A percentile compares a stretch with the other conserved stretches of the same genome.
These are phyloP conservation scores for Mycena latifolia DNA, from an alignment of 768 basidiomycete species.

Conservation along the genomic window DNA sequence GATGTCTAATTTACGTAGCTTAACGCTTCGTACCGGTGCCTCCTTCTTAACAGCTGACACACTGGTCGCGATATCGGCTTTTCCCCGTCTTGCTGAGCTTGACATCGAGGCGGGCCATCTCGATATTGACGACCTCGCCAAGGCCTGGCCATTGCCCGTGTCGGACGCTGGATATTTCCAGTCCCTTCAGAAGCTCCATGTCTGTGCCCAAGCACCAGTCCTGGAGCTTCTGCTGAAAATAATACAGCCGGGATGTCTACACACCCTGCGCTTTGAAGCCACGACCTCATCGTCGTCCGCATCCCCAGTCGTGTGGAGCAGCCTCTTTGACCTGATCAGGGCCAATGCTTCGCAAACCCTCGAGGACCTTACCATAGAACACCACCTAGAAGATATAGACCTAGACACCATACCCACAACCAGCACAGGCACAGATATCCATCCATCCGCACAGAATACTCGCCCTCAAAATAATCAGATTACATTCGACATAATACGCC, in stretches of 20 bases:
- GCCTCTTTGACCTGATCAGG: conserved; percentile 47
- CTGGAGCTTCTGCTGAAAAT: conserved; percentile 49
- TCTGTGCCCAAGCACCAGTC: conserved; percentile 52
- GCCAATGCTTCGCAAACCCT: conserved; percentile 46
- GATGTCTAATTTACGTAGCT: conserved; percentile 47
- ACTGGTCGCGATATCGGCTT: conserved; percentile 50
- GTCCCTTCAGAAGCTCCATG: conserved; percentile 51
- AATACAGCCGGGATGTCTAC: conserved; percentile 45
- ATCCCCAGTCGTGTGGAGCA: conserved; percentile 44
- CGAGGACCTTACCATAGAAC: conserved; percentile 55
- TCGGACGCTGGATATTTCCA: conserved; percentile 45
- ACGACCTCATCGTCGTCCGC: conserved; percentile 35
- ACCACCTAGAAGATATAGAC: conserved; percentile 51
- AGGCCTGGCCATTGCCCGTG: conserved; percentile 28
- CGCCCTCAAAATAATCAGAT: conserved; percentile 19
- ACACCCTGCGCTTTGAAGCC: conserved; percentile 53
- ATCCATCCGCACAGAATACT: conserved; percentile 33
- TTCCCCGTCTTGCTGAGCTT: conserved; percentile 54
- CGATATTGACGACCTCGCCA: conserved; percentile 40
- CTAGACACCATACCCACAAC: conserved; percentile 36
- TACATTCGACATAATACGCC: conserved; percentile 48
- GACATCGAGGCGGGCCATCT: conserved; percentile 59
- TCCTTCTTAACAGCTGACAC: conserved; percentile 51
- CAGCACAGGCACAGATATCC: conserved; percentile 22
- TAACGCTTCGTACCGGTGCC: conserved; percentile 54